These are phyloP conservation scores for Porcisia hertigi DNA, from an alignment of 208 protist species.

Conservation along the genomic window DNA sequence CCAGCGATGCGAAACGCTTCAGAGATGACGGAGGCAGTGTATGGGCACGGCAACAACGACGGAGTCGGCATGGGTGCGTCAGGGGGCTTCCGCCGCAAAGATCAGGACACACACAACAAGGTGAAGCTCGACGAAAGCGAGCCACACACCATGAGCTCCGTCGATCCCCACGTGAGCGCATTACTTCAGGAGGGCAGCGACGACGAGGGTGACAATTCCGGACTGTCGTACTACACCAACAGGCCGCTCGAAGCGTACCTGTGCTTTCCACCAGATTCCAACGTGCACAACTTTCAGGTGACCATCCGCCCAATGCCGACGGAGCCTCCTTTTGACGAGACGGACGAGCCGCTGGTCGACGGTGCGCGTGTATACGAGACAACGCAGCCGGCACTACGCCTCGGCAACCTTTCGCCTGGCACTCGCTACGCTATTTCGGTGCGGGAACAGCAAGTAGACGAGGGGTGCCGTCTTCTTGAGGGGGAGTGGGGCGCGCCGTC, in stretches of 20 bases:
- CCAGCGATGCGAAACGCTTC: conserved; percentile 14
- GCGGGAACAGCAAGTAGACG: conserved; percentile 79
- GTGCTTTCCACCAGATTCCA: conserved; percentile 69
- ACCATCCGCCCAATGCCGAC: conserved; percentile 67
- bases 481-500: conserved; percentile 69
- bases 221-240: conserved; percentile 6
- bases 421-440: conserved; percentile 83
- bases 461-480: conserved; percentile 47
- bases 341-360: conserved; percentile 79
- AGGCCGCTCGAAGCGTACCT: conserved; percentile 31
- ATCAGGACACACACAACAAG: background rate
- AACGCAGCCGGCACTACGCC: conserved; percentile 80
- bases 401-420: conserved; percentile 83
- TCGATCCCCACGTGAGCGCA: conserved; percentile 9
- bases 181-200: conserved; percentile 12
- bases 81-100: background rate
- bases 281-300: conserved; percentile 91
- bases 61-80: background rate
- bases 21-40: background rate
- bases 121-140: background rate
- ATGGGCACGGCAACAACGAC: background rate
- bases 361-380: conserved; percentile 90
- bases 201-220: conserved; percentile 22
- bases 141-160: background rate
- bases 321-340: conserved; percentile 76